Conservation (phyloP, 768 basidiomycete species). For the Naganishia vaughanmartiniae region DNA sequence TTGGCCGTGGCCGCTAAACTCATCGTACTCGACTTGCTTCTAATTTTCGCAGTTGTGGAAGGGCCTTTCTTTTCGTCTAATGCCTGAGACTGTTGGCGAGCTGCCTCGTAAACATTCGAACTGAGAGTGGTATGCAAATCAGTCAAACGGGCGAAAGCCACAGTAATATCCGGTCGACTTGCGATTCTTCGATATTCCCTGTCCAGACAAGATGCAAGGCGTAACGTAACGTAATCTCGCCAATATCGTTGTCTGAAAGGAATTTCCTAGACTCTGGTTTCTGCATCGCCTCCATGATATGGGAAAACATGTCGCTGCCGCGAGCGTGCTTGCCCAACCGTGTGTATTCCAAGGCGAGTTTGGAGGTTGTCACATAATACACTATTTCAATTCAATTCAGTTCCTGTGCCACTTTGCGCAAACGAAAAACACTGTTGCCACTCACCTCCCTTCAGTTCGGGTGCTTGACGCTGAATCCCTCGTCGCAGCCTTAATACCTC, state of each 20-base stretch:
- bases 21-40: constrained; percentile 61
- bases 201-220: constrained; percentile 64
- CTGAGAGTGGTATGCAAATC: background rate
- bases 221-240: constrained; percentile 64
- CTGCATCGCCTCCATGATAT: constrained; percentile 26
- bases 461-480: constrained; percentile 60
- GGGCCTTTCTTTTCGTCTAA: constrained; percentile 4
- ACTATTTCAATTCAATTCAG: constrained; percentile 53
- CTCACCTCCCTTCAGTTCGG: constrained; percentile 58
- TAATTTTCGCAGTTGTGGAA: constrained; percentile 62
- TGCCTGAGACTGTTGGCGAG: constrained; percentile 5
- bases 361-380: constrained; percentile 64
- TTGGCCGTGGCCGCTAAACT: constrained; percentile 73
- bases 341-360: constrained; percentile 75
- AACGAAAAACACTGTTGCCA: background rate
- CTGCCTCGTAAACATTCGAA: constrained; percentile 6
- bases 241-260: constrained; percentile 59
- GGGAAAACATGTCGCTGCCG: constrained; percentile 63
- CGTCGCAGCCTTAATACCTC: constrained; percentile 66
- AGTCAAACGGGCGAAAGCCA: background rate
- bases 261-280: constrained; percentile 42
- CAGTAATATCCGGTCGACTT: background rate
- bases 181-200: constrained; percentile 57
- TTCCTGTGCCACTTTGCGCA: background rate
- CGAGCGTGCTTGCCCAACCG: constrained; percentile 71